Evolutionary conservation across 192 early-diverging fungal species (phyloP).

Genomic region (Backusella tarrabulga): DNA sequence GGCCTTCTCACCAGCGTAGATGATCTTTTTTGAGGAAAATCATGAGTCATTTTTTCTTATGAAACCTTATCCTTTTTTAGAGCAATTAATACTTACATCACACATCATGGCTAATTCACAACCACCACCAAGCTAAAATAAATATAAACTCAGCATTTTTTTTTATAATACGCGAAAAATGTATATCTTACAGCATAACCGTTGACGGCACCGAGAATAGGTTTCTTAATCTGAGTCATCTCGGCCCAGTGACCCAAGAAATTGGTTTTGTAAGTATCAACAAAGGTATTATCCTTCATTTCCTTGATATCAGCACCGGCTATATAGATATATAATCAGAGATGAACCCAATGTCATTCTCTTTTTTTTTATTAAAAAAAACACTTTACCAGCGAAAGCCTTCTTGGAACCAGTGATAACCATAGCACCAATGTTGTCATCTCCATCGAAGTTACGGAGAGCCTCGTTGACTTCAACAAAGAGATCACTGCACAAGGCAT

Average conservation of each 20-base stretch:
- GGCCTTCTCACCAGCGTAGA: constrained; percentile 97
- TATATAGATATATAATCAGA: not conserved
- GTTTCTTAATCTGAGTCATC: constrained; percentile 89
- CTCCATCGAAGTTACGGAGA: constrained; percentile 72
- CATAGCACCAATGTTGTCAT: constrained; percentile 80
- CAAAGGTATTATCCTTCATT: constrained; percentile 88
- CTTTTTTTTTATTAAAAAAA: not conserved
- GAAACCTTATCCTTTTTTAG: constrained; percentile 14
- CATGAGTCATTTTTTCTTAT: not conserved
- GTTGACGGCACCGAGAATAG: constrained; percentile 97
- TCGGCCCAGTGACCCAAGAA: constrained; percentile 95
- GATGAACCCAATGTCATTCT: not conserved
- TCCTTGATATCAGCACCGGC: constrained; percentile 99
- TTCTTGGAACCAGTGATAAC: constrained; percentile 95
- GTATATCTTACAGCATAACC: constrained; percentile 80
- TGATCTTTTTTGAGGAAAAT: constrained; percentile 60
- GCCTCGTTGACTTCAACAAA: constrained; percentile 93
- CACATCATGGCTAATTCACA: constrained; percentile 99
- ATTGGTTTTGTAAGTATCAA: constrained; percentile 86
- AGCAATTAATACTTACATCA: constrained; percentile 45
- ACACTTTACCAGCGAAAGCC: constrained; percentile 90
- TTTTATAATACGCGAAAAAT: not conserved
- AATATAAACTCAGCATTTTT: constrained; percentile 15
- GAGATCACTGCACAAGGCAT: constrained; percentile 91
- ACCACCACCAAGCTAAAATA: constrained; percentile 85